These are phyloP conservation scores for Amoeboradix gromovi DNA, from an alignment of 371 early-diverging fungal genomes.

Conservation along the genomic window DNA sequence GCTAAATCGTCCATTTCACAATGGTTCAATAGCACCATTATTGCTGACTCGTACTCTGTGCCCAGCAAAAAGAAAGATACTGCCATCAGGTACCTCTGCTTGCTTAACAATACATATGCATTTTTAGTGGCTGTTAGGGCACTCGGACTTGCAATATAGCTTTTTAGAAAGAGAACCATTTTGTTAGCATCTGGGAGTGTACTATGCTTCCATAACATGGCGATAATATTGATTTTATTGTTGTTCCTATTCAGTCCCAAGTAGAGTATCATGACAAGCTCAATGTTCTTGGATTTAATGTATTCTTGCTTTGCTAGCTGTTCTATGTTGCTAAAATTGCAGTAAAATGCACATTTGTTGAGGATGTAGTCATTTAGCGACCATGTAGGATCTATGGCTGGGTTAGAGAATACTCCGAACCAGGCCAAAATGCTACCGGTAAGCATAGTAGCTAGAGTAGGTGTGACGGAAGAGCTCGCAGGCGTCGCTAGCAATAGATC, in stretches of 20 bases:
- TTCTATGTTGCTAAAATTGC: neutral
- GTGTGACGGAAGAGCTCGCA: no score
- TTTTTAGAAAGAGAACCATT: slow-evolving; percentile 57
- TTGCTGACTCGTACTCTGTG: no score
- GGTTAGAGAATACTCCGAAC: no score
- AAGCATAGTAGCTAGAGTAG: no score
- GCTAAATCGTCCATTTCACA: no score
- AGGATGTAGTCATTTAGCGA: no score
- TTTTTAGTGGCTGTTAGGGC: slow-evolving; percentile 84
- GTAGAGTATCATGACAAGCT: slow-evolving; percentile 1
- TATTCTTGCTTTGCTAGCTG: neutral
- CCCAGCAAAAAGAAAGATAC: neutral
- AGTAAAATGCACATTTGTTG: no score
- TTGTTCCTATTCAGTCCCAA: slow-evolving; percentile 44
- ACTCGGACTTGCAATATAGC: slow-evolving; percentile 52
- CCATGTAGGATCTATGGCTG: no score
- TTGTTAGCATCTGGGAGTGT: slow-evolving; percentile 58
- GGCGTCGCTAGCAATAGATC: no score
- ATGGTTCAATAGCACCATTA: no score
- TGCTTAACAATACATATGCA: slow-evolving; percentile 76
- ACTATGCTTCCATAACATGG: slow-evolving; percentile 41
- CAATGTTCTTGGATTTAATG: neutral
- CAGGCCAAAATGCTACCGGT: no score
- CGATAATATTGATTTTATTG: slow-evolving; percentile 29
- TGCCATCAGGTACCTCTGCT: slow-evolving; percentile 17